Evolutionary conservation across 2,329 filamentous ascomycete genomes (phyloP).

Genomic region (Huntiella decipiens): DNA sequence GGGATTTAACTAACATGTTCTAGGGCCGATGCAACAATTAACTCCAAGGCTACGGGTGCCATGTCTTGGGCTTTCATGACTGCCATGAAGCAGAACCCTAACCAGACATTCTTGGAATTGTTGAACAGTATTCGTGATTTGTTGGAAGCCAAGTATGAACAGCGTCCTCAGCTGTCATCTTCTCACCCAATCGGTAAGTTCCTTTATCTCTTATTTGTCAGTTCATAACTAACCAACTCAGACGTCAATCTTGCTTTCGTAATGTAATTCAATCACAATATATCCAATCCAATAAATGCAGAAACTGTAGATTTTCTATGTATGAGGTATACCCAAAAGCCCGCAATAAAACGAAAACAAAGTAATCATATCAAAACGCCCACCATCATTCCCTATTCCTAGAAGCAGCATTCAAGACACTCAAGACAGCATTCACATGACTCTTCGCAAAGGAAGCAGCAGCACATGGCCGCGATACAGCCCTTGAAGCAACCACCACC

Average conservation of each 20-base stretch:
- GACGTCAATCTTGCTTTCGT: too few species aligned
- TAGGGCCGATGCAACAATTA: conserved; percentile 79
- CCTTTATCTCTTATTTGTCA: neutral
- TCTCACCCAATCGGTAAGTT: conserved; percentile 81
- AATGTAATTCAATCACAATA: too few species aligned
- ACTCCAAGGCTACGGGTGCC: conserved; percentile 76
- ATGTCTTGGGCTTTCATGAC: conserved; percentile 97
- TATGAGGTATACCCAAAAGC: too few species aligned
- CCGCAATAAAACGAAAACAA: neutral
- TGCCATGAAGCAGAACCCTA: conserved; percentile 75
- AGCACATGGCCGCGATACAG: conserved; percentile 26
- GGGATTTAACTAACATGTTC: neutral
- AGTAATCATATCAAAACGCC: neutral
- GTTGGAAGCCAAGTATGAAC: conserved; percentile 66
- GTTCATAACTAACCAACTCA: neutral
- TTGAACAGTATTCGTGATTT: conserved; percentile 91
- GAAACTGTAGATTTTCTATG: too few species aligned
- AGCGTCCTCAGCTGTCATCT: conserved; percentile 91
- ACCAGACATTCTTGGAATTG: conserved; percentile 90
- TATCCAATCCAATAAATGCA: too few species aligned
- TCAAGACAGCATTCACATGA: conserved; percentile 22
- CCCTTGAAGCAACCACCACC: conserved; percentile 23
- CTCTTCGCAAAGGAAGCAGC: conserved; percentile 26
- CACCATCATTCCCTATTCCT: too few species aligned
- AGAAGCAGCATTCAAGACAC: too few species aligned